These are phyloP conservation scores for Sarcocystis neurona DNA, from an alignment of 169 alveolate species.

Conservation along the genomic window DNA sequence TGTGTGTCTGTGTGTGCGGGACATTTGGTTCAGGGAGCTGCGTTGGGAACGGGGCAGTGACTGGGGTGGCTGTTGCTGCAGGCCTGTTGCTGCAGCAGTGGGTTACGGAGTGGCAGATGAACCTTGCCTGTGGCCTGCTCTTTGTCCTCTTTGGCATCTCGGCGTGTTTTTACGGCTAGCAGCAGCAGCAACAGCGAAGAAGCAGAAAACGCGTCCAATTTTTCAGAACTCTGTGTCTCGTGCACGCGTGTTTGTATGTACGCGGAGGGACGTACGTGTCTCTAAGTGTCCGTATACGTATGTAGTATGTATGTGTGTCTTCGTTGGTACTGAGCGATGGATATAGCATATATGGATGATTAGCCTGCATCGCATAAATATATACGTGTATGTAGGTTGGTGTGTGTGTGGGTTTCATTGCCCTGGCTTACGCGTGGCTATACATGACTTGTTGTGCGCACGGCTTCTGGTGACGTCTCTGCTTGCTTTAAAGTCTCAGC, in stretches of 20 bases:
- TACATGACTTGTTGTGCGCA: too few species aligned
- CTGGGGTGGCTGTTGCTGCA: constrained; percentile 17
- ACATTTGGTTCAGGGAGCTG: constrained; percentile 60
- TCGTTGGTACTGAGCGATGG: too few species aligned
- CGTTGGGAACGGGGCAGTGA: constrained; percentile 45
- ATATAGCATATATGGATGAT: too few species aligned
- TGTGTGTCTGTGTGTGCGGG: too few species aligned
- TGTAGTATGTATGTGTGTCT: neutral
- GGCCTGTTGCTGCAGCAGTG: constrained; percentile 48
- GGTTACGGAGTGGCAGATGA: constrained; percentile 34
- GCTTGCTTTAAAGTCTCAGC: too few species aligned
- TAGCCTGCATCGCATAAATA: too few species aligned
- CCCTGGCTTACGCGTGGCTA: too few species aligned
- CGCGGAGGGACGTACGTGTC: neutral
- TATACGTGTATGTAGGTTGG: too few species aligned
- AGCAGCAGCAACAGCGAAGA: too few species aligned
- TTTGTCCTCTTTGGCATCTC: constrained; percentile 1
- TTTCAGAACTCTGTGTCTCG: neutral
- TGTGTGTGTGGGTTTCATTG: too few species aligned
- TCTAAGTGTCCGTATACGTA: neutral
- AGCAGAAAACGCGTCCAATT: too few species aligned
- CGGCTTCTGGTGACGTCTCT: too few species aligned
- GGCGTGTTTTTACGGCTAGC: neutral
- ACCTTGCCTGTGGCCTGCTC: constrained; percentile 31
- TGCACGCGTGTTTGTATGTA: neutral